These are phyloP conservation scores for Heterobasidion parviporum DNA, from an alignment of 1,284 basidiomycete species.

Conservation along the genomic window DNA sequence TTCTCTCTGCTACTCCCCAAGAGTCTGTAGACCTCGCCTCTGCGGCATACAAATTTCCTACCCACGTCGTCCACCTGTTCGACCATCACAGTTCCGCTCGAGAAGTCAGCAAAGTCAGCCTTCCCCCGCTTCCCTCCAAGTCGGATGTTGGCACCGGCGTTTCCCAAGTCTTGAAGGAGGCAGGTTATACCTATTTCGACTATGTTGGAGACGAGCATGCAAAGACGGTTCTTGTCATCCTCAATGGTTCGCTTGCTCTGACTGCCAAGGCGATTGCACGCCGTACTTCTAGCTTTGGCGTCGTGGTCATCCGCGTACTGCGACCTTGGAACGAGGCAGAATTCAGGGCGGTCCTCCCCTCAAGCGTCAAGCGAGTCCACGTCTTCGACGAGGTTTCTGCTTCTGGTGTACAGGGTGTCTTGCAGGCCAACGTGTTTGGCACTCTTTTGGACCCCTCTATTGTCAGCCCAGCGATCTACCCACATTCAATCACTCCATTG, in stretches of 20 bases:
- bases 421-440: slow-evolving; percentile 70
- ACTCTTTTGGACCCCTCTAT: slow-evolving; percentile 39
- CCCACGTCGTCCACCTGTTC: slow-evolving; percentile 73
- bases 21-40: slow-evolving; percentile 69
- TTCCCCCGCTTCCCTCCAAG: slow-evolving; percentile 20
- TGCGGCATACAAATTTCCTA: slow-evolving; percentile 56
- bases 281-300: slow-evolving; percentile 41
- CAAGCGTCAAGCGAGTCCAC: slow-evolving; percentile 47
- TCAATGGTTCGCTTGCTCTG: slow-evolving; percentile 66
- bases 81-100: slow-evolving; percentile 67
- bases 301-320: slow-evolving; percentile 65
- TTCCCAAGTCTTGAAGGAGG: slow-evolving; percentile 37
- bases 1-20: slow-evolving; percentile 76
- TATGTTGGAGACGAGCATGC: slow-evolving; percentile 58
- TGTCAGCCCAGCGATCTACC: slow-evolving; percentile 37
- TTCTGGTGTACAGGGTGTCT: slow-evolving; percentile 49
- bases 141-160: slow-evolving; percentile 25
- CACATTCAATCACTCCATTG: slow-evolving; percentile 51
- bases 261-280: slow-evolving; percentile 42
- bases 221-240: slow-evolving; percentile 47
- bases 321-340: slow-evolving; percentile 67
- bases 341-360: slow-evolving; percentile 50
- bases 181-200: slow-evolving; percentile 60
- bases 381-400: slow-evolving; percentile 68
- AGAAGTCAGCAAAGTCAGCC: slow-evolving; percentile 53